Percentiles rank a stretch among this genome's conserved stretches.
phyloP scores from a whole-genome alignment of 2,329 filamentous ascomycete species.

The Passalora sequoiae region DNA sequence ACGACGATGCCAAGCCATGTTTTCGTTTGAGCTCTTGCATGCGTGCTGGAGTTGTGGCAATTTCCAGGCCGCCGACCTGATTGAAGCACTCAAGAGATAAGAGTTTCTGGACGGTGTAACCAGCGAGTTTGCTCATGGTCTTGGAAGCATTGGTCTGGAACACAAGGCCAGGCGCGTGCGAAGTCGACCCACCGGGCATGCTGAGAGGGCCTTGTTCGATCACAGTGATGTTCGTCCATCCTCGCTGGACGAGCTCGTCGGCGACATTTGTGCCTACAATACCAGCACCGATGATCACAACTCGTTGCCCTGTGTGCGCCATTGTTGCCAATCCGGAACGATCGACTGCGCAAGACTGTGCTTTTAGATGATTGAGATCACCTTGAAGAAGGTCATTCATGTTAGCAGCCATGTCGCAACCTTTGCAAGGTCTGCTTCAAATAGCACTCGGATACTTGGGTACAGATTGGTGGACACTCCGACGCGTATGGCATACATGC shows the following conservation, averaged over 20 bases:
- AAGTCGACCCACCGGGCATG: constrained; percentile 62
- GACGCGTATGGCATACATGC: neutral
- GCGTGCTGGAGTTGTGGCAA: constrained; percentile 56
- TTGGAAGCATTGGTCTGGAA: constrained; percentile 58
- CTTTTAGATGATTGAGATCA: neutral
- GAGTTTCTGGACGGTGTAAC: constrained; percentile 59
- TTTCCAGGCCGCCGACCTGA: constrained; percentile 58
- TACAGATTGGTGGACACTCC: neutral
- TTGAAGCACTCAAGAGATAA: constrained; percentile 57
- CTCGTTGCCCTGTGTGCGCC: constrained; percentile 30
- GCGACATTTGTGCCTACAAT: constrained; percentile 61
- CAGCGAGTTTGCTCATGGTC: constrained; percentile 55
- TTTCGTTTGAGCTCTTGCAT: constrained; percentile 59
- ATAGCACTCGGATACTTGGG: neutral
- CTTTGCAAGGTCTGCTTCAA: neutral
- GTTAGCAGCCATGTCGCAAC: neutral
- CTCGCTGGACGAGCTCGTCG: constrained; percentile 58
- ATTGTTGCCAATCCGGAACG: constrained; percentile 22
- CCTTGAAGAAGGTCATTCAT: neutral
- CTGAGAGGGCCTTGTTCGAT: constrained; percentile 59
- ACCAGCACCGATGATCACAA: constrained; percentile 59
- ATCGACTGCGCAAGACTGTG: constrained; percentile 1
- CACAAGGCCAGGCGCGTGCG: constrained; percentile 59
- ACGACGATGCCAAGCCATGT: constrained; percentile 56
- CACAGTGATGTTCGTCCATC: constrained; percentile 61